Conservation (phyloP, 2,329 filamentous ascomycete species). For the Fusarium domesticum region DNA sequence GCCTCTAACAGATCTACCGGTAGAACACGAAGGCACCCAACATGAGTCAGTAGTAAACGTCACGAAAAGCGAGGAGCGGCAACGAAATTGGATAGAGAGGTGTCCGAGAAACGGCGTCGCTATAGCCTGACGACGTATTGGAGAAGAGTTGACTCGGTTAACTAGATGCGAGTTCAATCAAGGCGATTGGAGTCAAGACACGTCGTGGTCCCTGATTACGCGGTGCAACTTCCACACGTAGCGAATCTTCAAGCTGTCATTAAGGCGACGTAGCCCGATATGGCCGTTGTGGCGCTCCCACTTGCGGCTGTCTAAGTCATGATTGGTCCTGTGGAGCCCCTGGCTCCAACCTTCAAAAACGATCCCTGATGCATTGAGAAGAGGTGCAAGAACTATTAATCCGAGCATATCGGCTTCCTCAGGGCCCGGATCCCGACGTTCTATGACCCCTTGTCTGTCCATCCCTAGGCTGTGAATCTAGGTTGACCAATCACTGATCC, state of each 20-base stretch:
- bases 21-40: conserved; percentile 8
- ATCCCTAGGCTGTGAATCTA: too few relatives aligned
- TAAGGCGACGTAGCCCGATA: neutral
- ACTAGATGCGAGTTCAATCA: neutral
- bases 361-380: neutral
- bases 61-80: conserved; percentile 3
- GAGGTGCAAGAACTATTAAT: neutral
- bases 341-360: neutral
- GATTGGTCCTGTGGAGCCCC: neutral
- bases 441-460: too few relatives aligned
- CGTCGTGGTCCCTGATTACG: neutral
- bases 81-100: conserved; percentile 1
- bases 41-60: neutral
- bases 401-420: neutral
- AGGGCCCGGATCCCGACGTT: neutral
- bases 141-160: neutral
- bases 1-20: neutral
- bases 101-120: neutral
- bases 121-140: neutral
- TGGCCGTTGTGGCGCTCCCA: neutral
- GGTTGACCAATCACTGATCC: too few relatives aligned
- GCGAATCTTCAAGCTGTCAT: neutral
- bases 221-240: neutral
- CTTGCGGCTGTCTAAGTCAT: neutral
- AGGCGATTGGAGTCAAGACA: neutral